Evolutionary conservation across 352 stramenopile species (phyloP).

Genomic region (Pythium folliculosum): DNA sequence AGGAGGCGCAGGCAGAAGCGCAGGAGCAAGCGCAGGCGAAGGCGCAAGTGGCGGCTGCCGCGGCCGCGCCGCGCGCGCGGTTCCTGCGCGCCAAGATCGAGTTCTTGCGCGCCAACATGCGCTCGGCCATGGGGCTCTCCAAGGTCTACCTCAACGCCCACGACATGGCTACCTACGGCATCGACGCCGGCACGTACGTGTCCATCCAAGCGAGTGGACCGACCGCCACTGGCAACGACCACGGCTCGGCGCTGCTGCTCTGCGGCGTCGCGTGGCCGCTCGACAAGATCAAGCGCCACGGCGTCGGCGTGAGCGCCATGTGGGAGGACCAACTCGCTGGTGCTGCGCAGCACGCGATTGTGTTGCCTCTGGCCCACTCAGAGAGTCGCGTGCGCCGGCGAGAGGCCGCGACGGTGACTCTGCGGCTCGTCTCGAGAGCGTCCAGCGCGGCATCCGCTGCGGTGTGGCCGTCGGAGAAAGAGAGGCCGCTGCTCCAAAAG

Average conservation of each 20-base stretch:
- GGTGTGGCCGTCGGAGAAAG: conserved; percentile 48
- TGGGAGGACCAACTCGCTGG: conserved; percentile 53
- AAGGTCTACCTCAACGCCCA: conserved; percentile 70
- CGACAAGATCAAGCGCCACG: conserved; percentile 66
- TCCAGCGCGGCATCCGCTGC: conserved; percentile 22
- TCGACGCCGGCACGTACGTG: conserved; percentile 48
- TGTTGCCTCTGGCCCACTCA: conserved; percentile 27
- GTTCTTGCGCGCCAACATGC: conserved; percentile 58
- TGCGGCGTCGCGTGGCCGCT: conserved; percentile 72
- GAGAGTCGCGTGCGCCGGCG: conserved; percentile 16
- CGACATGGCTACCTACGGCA: conserved; percentile 43
- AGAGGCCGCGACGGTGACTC: conserved; percentile 31
- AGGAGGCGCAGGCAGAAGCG: neutral
- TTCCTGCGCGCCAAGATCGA: conserved; percentile 35
- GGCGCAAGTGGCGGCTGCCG: neutral
- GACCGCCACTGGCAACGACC: neutral
- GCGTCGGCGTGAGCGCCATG: conserved; percentile 68
- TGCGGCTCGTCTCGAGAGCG: conserved; percentile 44
- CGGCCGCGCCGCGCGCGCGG: conserved; percentile 6
- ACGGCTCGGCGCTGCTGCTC: conserved; percentile 38
- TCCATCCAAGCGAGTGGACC: conserved; percentile 25
- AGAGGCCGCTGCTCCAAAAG: conserved; percentile 46
- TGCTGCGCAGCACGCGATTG: conserved; percentile 23
- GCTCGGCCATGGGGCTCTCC: conserved; percentile 54
- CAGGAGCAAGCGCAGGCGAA: neutral